phyloP scores from a whole-genome alignment of 148 eudicot genomes.

The Camellia sinensis region DNA sequence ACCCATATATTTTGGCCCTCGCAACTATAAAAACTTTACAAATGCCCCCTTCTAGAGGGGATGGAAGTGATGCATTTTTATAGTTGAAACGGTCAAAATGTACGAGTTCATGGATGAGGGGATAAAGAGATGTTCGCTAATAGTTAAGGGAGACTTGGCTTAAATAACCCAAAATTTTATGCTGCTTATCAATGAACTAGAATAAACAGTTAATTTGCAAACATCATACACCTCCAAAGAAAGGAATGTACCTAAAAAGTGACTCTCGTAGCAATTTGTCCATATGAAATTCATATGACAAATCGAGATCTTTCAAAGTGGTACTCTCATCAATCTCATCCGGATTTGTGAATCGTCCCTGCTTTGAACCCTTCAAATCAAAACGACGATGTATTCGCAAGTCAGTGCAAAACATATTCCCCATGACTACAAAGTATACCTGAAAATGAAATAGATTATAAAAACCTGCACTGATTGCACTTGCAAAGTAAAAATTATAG shows the following conservation, averaged over 20 bases:
- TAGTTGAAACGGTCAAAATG: no score
- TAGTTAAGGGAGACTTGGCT: no score
- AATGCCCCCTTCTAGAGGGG: no score
- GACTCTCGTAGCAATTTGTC: slow-evolving; percentile 74
- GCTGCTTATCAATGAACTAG: neutral
- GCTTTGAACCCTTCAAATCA: slow-evolving; percentile 85
- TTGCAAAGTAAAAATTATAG: neutral
- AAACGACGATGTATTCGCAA: slow-evolving; percentile 84
- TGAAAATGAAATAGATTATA: slow-evolving; percentile 28
- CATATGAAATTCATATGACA: slow-evolving; percentile 78
- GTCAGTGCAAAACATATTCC: slow-evolving; percentile 94
- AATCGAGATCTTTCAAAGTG: slow-evolving; percentile 87
- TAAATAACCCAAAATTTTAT: neutral
- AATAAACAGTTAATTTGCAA: neutral
- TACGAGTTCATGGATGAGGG: no score
- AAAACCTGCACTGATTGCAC: neutral
- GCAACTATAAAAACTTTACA: no score
- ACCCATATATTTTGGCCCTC: no score
- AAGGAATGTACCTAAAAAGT: slow-evolving; percentile 57
- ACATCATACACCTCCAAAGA: neutral
- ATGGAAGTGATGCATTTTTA: no score
- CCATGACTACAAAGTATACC: slow-evolving; percentile 97
- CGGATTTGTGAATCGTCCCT: slow-evolving; percentile 71
- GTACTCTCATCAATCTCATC: slow-evolving; percentile 54
- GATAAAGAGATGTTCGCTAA: no score